These are phyloP conservation scores for Euphorbia schlechtendalii DNA, from an alignment of 441 rosid species.

Conservation along the genomic window DNA sequence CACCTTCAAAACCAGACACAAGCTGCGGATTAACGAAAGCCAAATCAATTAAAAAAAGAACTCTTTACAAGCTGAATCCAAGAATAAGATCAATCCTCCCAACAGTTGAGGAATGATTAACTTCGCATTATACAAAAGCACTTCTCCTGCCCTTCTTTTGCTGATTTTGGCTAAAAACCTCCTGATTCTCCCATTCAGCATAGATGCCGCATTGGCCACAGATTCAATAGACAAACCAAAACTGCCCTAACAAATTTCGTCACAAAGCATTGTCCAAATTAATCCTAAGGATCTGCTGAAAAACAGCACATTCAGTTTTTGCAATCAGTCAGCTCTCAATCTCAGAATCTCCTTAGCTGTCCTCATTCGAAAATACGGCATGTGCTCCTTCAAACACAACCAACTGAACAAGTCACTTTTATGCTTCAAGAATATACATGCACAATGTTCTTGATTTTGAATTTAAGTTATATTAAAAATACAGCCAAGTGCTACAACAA, in stretches of 20 bases:
- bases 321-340: constrained; percentile 59
- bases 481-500: not conserved
- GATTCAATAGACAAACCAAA: constrained; percentile 2
- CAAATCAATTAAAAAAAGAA: not conserved
- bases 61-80: not conserved
- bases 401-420: not conserved
- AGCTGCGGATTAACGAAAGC: not conserved
- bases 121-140: not conserved
- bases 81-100: not conserved
- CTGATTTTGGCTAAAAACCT: too few relatives aligned
- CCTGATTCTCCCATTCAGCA: too few relatives aligned
- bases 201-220: not conserved
- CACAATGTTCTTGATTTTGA: too few relatives aligned
- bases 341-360: constrained; percentile 83
- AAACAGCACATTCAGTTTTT: not conserved
- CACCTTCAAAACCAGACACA: not conserved
- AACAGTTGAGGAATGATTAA: not conserved
- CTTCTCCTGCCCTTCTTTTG: constrained; percentile 5
- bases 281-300: not conserved
- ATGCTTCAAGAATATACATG: not conserved
- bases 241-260: constrained; percentile 6
- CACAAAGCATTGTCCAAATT: not conserved
- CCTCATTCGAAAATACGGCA: constrained; percentile 77
- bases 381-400: constrained; percentile 45
- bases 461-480: not conserved